Evolutionary conservation across 2,329 filamentous ascomycete genomes (phyloP).

Genomic region (Stromatinia cepivora): DNA sequence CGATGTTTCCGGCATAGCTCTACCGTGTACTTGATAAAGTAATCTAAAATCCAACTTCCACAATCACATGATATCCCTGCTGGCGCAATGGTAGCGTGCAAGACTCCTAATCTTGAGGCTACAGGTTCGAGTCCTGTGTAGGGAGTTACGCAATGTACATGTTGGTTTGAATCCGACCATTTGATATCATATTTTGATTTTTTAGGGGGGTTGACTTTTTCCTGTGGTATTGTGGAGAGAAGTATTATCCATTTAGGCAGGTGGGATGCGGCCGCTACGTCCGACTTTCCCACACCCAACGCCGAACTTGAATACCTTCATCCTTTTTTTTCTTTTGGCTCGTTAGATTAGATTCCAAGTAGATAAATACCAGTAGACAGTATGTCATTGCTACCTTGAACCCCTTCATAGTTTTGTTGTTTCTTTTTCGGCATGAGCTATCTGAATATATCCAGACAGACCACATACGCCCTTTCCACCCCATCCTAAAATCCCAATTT

Average conservation of each 20-base stretch:
- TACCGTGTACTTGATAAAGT: background rate
- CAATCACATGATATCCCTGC: constrained; percentile 19
- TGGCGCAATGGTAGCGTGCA: constrained; percentile 21
- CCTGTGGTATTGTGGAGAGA: too few relatives aligned
- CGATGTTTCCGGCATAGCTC: background rate
- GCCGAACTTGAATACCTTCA: too few relatives aligned
- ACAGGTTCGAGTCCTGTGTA: constrained; percentile 21
- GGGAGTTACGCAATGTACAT: constrained; percentile 1
- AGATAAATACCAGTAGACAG: too few relatives aligned
- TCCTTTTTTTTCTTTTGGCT: too few relatives aligned
- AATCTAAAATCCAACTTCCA: accelerated
- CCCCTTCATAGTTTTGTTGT: too few relatives aligned
- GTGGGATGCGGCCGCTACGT: background rate
- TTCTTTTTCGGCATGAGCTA: too few relatives aligned
- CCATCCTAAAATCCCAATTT: too few relatives aligned
- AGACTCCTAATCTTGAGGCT: constrained; percentile 21
- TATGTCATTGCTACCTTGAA: too few relatives aligned
- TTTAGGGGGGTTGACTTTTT: background rate
- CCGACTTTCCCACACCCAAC: background rate
- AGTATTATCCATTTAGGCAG: background rate
- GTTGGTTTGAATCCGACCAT: background rate
- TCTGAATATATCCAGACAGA: too few relatives aligned
- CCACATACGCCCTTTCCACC: too few relatives aligned
- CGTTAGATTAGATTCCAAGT: too few relatives aligned
- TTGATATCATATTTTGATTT: background rate